phyloP scores from a whole-genome alignment of 352 stramenopile species.

The Globisporangium paroecandrum region DNA sequence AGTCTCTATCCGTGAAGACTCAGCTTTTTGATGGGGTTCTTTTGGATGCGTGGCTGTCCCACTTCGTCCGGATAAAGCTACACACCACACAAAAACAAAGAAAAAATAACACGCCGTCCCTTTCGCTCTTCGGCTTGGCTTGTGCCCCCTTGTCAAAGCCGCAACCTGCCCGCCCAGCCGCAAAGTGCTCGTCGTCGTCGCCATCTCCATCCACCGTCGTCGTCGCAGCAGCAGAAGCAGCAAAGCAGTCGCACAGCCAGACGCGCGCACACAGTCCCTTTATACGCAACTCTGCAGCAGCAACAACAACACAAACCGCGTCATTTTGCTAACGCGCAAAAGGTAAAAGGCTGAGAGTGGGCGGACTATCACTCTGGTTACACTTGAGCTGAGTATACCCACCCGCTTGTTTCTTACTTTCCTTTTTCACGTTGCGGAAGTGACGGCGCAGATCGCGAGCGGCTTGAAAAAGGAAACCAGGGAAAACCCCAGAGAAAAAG shows the following conservation, averaged over 20 bases:
- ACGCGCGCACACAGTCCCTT: neutral
- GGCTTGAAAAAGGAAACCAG: neutral
- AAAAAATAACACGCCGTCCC: neutral
- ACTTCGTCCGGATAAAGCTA: too few relatives aligned
- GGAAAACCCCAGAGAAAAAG: neutral
- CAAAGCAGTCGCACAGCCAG: neutral
- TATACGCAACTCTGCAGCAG: neutral
- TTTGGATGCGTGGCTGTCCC: too few relatives aligned
- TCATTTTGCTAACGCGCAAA: neutral
- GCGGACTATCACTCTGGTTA: neutral
- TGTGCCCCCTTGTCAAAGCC: neutral
- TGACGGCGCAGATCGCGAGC: neutral
- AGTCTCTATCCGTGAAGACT: too few relatives aligned
- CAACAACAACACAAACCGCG: neutral
- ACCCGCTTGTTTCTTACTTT: neutral
- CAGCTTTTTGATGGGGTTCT: too few relatives aligned
- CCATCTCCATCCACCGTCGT: neutral
- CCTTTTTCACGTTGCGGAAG: conserved; percentile 1
- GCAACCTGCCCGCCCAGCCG: neutral
- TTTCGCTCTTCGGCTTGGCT: neutral
- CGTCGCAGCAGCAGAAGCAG: neutral
- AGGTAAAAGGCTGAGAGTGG: neutral
- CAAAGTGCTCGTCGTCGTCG: neutral
- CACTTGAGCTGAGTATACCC: neutral
- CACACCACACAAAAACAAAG: too few relatives aligned